Base-by-base conservation (phyloP, 306 rosid genomes). In the Ammopiptanthus mongolicus region DNA sequence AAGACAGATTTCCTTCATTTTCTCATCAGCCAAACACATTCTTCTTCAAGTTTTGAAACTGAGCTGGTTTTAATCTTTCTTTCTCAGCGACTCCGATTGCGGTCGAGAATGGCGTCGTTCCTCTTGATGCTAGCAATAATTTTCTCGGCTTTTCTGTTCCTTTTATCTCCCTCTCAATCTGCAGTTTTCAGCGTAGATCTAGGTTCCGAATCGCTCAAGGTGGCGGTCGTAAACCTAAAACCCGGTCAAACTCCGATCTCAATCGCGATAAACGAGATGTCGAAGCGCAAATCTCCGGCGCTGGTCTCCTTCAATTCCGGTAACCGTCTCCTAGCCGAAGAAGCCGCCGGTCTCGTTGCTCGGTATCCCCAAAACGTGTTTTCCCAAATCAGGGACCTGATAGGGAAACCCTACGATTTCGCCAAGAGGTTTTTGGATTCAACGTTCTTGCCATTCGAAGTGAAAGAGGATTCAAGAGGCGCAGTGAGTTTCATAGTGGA, bases 161-260 rank as follows among this genome's bases (percentile, higher is more conserved):
- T 83, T 8, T 36, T 82, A 59, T 78, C 83, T n/a, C 97, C 90
- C 7, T 85, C 99, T 19, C 88, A 92, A 75, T 87, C 96, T 13
- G 97, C 97, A 39, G 97, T 92, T 47, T 88, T 89, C 71, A 92
- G 97, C 80, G 78, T 95, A 90, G 99, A 95, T 92, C 99, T 95
- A 31, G 99, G 99, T 12, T 95, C 99, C 1, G 97, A 92, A 63
- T 92, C 86, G 88, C 18, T 89, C 47, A 95, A 95, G 73, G 99
- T 92, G 2, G 93, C 97, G 1, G 99, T 95, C n/a, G 99, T 95
- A 23, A 95, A 95, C 71, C 86, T 95, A 4, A 95, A 92, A 62
- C 97, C 97, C 3, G 97, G 99, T 2, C 97, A 95, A 83, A 86
- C 78, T 52, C 99, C 99, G 19, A 95, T 95, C 81, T 88, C 99